These are phyloP conservation scores for Coemansia sp. DNA, from an alignment of 192 early-diverging fungal genomes.

Conservation along the genomic window DNA sequence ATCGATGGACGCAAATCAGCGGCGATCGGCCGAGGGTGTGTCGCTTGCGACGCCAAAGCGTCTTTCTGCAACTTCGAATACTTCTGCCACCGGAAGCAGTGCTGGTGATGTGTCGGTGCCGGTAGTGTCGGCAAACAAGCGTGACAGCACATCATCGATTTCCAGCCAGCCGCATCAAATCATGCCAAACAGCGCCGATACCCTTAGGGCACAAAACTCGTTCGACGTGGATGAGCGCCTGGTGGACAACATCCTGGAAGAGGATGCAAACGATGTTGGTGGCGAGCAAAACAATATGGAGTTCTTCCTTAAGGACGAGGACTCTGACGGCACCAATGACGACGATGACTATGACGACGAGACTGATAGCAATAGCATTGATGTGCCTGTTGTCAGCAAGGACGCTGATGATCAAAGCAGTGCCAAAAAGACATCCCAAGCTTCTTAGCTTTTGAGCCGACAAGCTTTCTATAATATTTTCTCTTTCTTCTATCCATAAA, in stretches of 20 bases:
- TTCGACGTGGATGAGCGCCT: constrained; percentile 43
- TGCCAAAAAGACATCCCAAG: background rate
- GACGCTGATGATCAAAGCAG: background rate
- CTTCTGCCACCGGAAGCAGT: background rate
- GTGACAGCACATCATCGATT: constrained; percentile 14
- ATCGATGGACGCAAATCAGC: background rate
- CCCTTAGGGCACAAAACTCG: constrained; percentile 17
- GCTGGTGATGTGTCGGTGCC: background rate
- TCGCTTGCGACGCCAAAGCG: background rate
- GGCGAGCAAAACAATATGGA: constrained; percentile 36
- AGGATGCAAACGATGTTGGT: constrained; percentile 16
- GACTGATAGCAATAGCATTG: background rate
- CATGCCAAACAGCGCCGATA: constrained; percentile 19
- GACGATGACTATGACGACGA: constrained; percentile 19
- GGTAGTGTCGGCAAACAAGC: constrained; percentile 10
- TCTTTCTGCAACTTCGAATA: background rate
- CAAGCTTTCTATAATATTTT: background rate
- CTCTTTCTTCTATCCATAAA: background rate
- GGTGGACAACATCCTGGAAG: constrained; percentile 40
- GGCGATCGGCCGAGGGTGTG: background rate
- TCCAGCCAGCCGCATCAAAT: background rate
- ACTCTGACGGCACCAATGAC: constrained; percentile 26
- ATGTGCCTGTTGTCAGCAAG: background rate
- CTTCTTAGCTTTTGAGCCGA: background rate
- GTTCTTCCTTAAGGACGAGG: constrained; percentile 51